Percentiles rank a stretch among this genome's conserved stretches.
phyloP scores from a whole-genome alignment of 345 rosid species.

The Eucalyptus cloeziana region DNA sequence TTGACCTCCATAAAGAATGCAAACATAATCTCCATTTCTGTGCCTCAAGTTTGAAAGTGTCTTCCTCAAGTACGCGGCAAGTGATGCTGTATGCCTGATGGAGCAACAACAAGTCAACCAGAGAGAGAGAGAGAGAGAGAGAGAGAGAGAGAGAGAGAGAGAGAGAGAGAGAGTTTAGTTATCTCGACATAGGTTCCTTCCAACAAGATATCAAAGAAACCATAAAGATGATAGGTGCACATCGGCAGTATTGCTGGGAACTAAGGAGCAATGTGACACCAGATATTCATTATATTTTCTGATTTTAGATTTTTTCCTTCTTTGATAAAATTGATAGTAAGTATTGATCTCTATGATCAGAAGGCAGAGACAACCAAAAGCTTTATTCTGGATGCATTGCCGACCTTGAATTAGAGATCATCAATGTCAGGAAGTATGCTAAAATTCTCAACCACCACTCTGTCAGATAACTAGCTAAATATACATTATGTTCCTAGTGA shows the following conservation, averaged over 20 bases:
- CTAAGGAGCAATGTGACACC: not conserved
- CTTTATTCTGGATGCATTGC: not conserved
- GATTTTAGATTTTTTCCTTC: not conserved
- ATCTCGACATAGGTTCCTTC: not conserved
- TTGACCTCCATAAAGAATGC: slow-evolving; percentile 49
- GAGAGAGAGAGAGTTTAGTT: not conserved
- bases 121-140: not conserved
- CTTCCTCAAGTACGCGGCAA: slow-evolving; percentile 54
- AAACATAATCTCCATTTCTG: slow-evolving; percentile 46
- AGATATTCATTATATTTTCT: not conserved
- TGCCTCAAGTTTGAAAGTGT: slow-evolving; percentile 52
- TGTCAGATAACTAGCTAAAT: not conserved
- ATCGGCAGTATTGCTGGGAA: not conserved
- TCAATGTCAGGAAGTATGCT: not conserved
- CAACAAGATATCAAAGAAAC: not conserved
- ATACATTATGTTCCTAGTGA: not conserved
- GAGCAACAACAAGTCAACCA: not conserved
- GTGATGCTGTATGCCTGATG: slow-evolving; percentile 65
- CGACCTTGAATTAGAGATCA: not conserved
- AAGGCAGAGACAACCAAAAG: not conserved
- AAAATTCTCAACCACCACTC: not conserved
- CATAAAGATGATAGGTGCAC: not conserved
- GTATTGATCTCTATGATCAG: not conserved
- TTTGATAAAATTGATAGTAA: not conserved
- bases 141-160: not conserved